Base-by-base conservation (phyloP, 495 filamentous ascomycete genomes). In the Podospora didyma region DNA sequence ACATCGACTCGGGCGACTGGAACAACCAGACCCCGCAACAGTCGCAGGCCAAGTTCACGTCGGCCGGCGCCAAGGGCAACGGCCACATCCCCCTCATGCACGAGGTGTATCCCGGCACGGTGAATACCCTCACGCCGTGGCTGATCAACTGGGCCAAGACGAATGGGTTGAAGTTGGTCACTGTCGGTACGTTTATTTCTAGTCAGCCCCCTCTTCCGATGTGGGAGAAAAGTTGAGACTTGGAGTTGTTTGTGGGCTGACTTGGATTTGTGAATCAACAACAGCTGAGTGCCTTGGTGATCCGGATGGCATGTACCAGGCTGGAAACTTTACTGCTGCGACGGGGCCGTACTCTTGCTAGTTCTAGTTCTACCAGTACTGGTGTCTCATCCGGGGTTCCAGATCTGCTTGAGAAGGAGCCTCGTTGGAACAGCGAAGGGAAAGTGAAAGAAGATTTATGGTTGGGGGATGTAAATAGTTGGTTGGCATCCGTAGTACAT, bases 61-160 rank as follows among this genome's bases (percentile, higher is more conserved):
- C 66, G 39, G 76, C 79, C 1, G 79, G 79, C 14, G 62, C 76
- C 7, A 51, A 58, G 10, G 79, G 78, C 7, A 73, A 75, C 46
- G 79, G 78, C 3, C 79, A 81, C 46, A 82, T 82, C 56, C 71
- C 76, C 10, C 68, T 82, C 35, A 82, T 82, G 79, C 80, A 82
- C 58, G 80, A 82, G 74, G 74, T 71, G 22, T 79, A 81, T 54
- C 53, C 66, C 21, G 58, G 64, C 22, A 82, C 78, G 3, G 78
- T 80, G 12, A 68, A 73, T 19, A 75, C 68, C 3, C 56, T 82
- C 12, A 77, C 75, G 19, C 77, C 72, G 24, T 80, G 77, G 78
- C 51, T 82, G 45, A 79, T 81, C 31, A 68, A 75, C 57, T 82
- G 78, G 79, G 79, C 78, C 0, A 73, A 77, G 62, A 70, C 63